Conservation (phyloP, 768 basidiomycete genomes). For the Lactarius pseudohatsudake region DNA sequence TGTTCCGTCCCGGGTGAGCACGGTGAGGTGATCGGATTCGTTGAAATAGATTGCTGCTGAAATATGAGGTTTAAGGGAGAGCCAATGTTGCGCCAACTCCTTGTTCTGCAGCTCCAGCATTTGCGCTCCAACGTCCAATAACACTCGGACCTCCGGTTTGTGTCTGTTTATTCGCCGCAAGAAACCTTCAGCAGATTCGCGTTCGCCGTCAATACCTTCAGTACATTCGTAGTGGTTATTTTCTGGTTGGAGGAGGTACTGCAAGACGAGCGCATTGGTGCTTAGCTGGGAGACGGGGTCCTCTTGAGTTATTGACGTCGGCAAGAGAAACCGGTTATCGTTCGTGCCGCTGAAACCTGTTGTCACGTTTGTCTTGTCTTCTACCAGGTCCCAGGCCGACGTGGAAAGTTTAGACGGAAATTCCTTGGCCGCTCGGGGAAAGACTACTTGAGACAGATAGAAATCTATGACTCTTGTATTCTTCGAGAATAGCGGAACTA, state of each 20-base stretch:
- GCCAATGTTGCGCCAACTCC: slow-evolving; percentile 44
- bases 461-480: slow-evolving; percentile 46
- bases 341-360: slow-evolving; percentile 61
- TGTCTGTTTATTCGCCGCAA: slow-evolving; percentile 39
- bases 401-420: slow-evolving; percentile 48
- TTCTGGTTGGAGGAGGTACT: slow-evolving; percentile 41
- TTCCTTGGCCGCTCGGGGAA: slow-evolving; percentile 51
- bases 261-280: slow-evolving; percentile 50
- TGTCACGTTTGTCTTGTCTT: slow-evolving; percentile 37
- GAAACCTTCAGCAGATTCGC: slow-evolving; percentile 30
- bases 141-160: slow-evolving; percentile 42
- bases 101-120: slow-evolving; percentile 51
- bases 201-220: slow-evolving; percentile 19
- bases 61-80: slow-evolving; percentile 35
- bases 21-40: slow-evolving; percentile 38
- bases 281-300: slow-evolving; percentile 42
- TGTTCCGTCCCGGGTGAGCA: slow-evolving; percentile 32
- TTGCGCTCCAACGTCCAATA: slow-evolving; percentile 60
- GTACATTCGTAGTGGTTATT: slow-evolving; percentile 40
- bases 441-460: slow-evolving; percentile 46
- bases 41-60: slow-evolving; percentile 49
- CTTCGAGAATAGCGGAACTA: slow-evolving; percentile 39
- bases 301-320: slow-evolving; percentile 38
- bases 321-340: slow-evolving; percentile 42
- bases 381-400: slow-evolving; percentile 54